Evolutionary conservation across 768 basidiomycete species (phyloP), one percentile per base, ranked within the genome.

Genomic region (Suillus spraguei): DNA sequence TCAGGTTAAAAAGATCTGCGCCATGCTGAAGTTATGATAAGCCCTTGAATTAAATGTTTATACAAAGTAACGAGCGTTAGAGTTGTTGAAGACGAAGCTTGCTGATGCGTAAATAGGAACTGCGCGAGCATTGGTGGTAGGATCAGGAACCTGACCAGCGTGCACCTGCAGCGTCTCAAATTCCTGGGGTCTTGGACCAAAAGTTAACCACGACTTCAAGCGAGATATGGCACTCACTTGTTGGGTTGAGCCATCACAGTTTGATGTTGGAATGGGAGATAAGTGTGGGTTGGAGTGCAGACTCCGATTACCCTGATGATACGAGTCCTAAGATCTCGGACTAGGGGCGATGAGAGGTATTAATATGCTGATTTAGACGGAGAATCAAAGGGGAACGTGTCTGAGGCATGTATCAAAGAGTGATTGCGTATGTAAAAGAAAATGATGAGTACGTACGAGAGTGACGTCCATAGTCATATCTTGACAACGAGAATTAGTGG

Each of bases 121-220:
- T 1, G 88, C 88, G 14, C 86, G 81, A 0, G 87, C 84, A 44
- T 84, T 84, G 17, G 85, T 85, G 7, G 82, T 71, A 0, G 82
- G 77, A 67, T 86, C 85, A 1, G 79, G 76, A 4, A 73, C 75
- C 61, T 85, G 83, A 2, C 87, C 88, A 3, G 85, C 87, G 64
- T 89, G 87, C 16, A 89, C 75, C 73, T 88, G 83, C n/a, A 87
- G 69, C 2, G 86, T 88, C 67, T 87, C 85, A 64, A 87, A 88
- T 65, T 86, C 82, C 38, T 82, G 82, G 2, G 72, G 71, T 65
- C 78, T 76, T 38, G 4, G 16, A 46, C 22, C 36, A 13, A 17
- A n/a, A 38, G 7, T 20, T 16, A 7, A 16, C 11, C 7, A 39
- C 20, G 32, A 41, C 38, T 17, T 35, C 2, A 38, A 20, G 14